A percentile compares a stretch with the other conserved stretches of the same genome.
Evolutionary conservation across 2,329 filamentous ascomycete species (phyloP).

Genomic region (Xylariaceae sp.): DNA sequence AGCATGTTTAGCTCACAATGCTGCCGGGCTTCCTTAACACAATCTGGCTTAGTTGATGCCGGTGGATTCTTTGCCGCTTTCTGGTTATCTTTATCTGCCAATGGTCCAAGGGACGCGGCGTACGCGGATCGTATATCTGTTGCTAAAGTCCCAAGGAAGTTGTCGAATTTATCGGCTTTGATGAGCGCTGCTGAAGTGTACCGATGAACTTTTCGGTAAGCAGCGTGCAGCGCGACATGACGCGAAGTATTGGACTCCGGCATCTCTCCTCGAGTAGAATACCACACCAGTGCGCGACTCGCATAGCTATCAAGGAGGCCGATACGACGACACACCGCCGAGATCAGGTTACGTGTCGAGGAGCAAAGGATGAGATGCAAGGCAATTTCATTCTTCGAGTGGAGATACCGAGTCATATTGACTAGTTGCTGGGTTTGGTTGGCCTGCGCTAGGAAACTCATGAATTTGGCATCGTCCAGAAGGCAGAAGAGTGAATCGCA

Average conservation of each 20-base stretch:
- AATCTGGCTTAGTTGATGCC: slow-evolving; percentile 38
- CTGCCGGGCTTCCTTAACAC: slow-evolving; percentile 36
- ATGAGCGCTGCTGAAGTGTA: slow-evolving; percentile 48
- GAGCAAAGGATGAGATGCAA: slow-evolving; percentile 66
- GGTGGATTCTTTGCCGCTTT: slow-evolving; percentile 42
- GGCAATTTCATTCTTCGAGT: slow-evolving; percentile 51
- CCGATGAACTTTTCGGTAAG: slow-evolving; percentile 51
- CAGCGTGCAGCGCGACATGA: slow-evolving; percentile 50
- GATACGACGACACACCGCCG: slow-evolving; percentile 61
- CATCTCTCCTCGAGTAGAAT: slow-evolving; percentile 39
- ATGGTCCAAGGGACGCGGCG: slow-evolving; percentile 39
- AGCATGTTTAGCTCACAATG: slow-evolving; percentile 50
- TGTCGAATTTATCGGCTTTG: slow-evolving; percentile 57
- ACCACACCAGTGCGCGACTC: slow-evolving; percentile 46
- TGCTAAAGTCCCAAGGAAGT: slow-evolving; percentile 48
- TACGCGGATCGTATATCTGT: slow-evolving; percentile 49
- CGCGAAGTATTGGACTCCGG: slow-evolving; percentile 41
- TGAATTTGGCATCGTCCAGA: slow-evolving; percentile 47
- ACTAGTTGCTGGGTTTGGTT: slow-evolving; percentile 35
- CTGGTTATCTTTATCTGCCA: slow-evolving; percentile 42
- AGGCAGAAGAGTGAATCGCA: slow-evolving; percentile 55
- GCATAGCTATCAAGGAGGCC: slow-evolving; percentile 50
- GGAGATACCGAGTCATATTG: slow-evolving; percentile 48
- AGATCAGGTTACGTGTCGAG: slow-evolving; percentile 66
- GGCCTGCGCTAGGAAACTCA: slow-evolving; percentile 42